These are phyloP conservation scores for Rhizopus microsporus DNA, from an alignment of 371 early-diverging fungal species.

Conservation along the genomic window DNA sequence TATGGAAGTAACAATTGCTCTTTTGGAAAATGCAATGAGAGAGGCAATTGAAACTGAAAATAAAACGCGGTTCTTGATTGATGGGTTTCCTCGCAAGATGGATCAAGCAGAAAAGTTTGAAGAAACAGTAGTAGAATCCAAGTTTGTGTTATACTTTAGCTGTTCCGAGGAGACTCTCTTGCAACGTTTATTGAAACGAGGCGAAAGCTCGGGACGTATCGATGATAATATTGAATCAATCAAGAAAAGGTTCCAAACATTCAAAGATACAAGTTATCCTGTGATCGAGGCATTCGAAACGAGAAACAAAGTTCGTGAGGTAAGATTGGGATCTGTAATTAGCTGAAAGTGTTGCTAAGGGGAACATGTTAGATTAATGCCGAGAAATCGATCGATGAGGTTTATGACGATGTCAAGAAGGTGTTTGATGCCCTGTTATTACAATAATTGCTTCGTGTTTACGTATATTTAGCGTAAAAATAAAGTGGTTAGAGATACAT, in stretches of 20 bases:
- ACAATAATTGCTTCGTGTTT: not conserved
- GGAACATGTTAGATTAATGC: slow-evolving; percentile 55
- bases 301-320: slow-evolving; percentile 72
- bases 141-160: slow-evolving; percentile 81
- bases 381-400: slow-evolving; percentile 53
- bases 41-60: slow-evolving; percentile 54
- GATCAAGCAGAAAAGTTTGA: slow-evolving; percentile 93
- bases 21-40: slow-evolving; percentile 89
- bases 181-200: slow-evolving; percentile 81
- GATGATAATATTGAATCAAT: slow-evolving; percentile 96
- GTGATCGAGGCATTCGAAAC: slow-evolving; percentile 80
- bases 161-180: slow-evolving; percentile 87
- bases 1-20: slow-evolving; percentile 89
- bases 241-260: slow-evolving; percentile 89
- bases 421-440: slow-evolving; percentile 33
- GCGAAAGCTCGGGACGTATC: slow-evolving; percentile 85
- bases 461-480: too few relatives aligned
- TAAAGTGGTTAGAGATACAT: too few relatives aligned
- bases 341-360: not conserved
- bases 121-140: slow-evolving; percentile 65
- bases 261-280: slow-evolving; percentile 80
- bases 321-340: slow-evolving; percentile 23
- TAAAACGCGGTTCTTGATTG: slow-evolving; percentile 78
- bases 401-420: slow-evolving; percentile 55
- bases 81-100: slow-evolving; percentile 93